Evolutionary conservation across 2,329 filamentous ascomycete species (phyloP).

Genomic region (Raffaelea arxii): DNA sequence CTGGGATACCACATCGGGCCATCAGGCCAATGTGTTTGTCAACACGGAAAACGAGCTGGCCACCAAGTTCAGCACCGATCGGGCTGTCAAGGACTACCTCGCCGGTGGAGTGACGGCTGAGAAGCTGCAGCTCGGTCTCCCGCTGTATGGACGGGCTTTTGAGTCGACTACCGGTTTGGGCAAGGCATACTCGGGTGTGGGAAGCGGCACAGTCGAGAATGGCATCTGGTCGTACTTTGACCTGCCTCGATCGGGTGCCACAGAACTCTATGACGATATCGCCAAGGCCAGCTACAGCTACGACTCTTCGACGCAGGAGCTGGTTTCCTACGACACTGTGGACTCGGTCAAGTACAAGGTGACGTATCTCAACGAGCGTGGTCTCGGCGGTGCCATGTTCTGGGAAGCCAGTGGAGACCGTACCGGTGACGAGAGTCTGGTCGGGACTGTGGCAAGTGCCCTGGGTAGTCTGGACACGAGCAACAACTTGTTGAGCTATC

Average conservation of each 20-base stretch:
- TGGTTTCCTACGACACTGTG: conserved; percentile 63
- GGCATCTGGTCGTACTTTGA: conserved; percentile 68
- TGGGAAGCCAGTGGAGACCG: conserved; percentile 72
- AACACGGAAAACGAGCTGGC: conserved; percentile 38
- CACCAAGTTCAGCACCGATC: conserved; percentile 61
- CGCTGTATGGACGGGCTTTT: conserved; percentile 73
- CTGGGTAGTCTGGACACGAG: conserved; percentile 40
- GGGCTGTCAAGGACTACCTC: conserved; percentile 55
- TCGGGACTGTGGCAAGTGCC: conserved; percentile 39
- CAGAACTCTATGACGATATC: conserved; percentile 44
- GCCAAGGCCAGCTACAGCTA: conserved; percentile 64
- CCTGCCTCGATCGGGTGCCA: conserved; percentile 51
- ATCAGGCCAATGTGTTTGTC: conserved; percentile 60
- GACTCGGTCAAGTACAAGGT: conserved; percentile 51
- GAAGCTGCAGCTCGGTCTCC: conserved; percentile 69
- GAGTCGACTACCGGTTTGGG: conserved; percentile 58
- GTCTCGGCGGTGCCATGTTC: conserved; percentile 70
- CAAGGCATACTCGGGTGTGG: conserved; percentile 51
- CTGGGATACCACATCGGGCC: conserved; percentile 50
- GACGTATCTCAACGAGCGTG: conserved; percentile 46
- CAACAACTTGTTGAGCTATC: conserved; percentile 45
- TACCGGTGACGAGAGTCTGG: conserved; percentile 43
- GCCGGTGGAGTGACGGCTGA: conserved; percentile 43
- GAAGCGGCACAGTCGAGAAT: conserved; percentile 44
- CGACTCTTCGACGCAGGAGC: conserved; percentile 43